Percentiles rank a stretch among this genome's conserved stretches.
phyloP scores from a whole-genome alignment of 2,329 filamentous ascomycete species.

The Exophiala aquamarina region DNA sequence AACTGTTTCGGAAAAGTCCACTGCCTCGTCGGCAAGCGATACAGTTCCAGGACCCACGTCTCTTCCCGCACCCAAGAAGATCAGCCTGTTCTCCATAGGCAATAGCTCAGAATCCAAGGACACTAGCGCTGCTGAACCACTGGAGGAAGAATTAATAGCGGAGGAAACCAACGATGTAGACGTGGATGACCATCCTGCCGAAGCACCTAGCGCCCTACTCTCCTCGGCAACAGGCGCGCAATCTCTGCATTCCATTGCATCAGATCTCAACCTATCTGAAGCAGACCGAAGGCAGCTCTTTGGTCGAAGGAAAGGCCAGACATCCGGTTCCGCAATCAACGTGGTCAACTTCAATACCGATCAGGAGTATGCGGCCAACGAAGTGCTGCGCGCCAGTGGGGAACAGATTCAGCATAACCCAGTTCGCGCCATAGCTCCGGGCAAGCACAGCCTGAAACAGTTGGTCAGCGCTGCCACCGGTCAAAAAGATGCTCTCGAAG shows the following conservation, averaged over 20 bases:
- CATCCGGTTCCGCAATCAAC: constrained; percentile 50
- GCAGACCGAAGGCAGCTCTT: constrained; percentile 81
- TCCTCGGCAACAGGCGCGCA: constrained; percentile 36
- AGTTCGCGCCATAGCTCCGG: constrained; percentile 76
- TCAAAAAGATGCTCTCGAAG: constrained; percentile 84
- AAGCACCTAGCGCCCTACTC: constrained; percentile 10
- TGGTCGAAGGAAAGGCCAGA: constrained; percentile 56
- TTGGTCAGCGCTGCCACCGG: constrained; percentile 78
- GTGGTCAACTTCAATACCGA: constrained; percentile 89
- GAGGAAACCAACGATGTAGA: constrained; percentile 13
- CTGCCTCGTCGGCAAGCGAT: neutral
- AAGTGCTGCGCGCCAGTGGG: constrained; percentile 68
- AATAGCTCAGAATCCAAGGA: constrained; percentile 5
- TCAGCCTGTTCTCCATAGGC: constrained; percentile 42
- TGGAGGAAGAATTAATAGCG: constrained; percentile 5
- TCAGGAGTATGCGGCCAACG: constrained; percentile 81
- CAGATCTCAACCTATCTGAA: constrained; percentile 75
- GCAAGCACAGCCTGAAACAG: constrained; percentile 87
- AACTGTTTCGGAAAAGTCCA: constrained; percentile 39
- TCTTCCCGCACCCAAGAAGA: constrained; percentile 39
- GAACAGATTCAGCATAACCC: constrained; percentile 75
- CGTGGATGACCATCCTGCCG: constrained; percentile 23
- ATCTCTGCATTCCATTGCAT: constrained; percentile 69
- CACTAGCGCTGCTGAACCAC: constrained; percentile 10
- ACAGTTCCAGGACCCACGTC: constrained; percentile 8